Evolutionary conservation across 305 asterid genomes (phyloP).

Genomic region (Solanum hybrid): DNA sequence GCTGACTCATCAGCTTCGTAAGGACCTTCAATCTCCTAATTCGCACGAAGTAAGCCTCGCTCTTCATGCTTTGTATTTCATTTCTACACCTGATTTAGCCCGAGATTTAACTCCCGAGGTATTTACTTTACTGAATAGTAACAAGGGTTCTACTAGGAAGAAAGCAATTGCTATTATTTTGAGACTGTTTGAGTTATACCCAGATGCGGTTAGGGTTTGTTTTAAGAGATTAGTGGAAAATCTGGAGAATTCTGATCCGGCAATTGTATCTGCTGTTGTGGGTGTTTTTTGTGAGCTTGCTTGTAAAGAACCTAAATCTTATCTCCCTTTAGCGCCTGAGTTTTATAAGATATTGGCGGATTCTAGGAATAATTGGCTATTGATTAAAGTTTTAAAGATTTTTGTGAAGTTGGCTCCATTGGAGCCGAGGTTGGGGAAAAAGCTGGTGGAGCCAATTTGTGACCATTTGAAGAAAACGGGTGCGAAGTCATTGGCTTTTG

Average conservation of each 20-base stretch:
- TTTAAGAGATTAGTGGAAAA: slow-evolving; percentile 79
- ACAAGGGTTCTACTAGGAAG: slow-evolving; percentile 45
- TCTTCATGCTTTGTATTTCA: slow-evolving; percentile 49
- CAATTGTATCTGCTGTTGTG: slow-evolving; percentile 60
- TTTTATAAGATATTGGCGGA: slow-evolving; percentile 74
- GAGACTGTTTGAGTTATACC: slow-evolving; percentile 63
- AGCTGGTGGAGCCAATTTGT: slow-evolving; percentile 74
- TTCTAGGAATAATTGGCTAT: slow-evolving; percentile 84
- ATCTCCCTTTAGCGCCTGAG: slow-evolving; percentile 91
- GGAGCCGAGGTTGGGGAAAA: slow-evolving; percentile 86
- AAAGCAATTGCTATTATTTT: slow-evolving; percentile 56
- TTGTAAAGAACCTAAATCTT: slow-evolving; percentile 60
- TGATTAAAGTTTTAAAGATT: slow-evolving; percentile 86
- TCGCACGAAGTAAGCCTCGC: slow-evolving; percentile 75
- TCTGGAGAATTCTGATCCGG: slow-evolving; percentile 62
- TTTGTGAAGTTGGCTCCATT: slow-evolving; percentile 61
- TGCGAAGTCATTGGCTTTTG: slow-evolving; percentile 79
- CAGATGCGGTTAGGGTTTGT: slow-evolving; percentile 89
- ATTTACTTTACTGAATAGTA: slow-evolving; percentile 53
- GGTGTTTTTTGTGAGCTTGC: slow-evolving; percentile 90
- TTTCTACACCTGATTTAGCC: slow-evolving; percentile 69
- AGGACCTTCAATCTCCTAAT: slow-evolving; percentile 66
- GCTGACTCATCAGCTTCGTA: slow-evolving; percentile 88
- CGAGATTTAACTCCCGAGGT: slow-evolving; percentile 82
- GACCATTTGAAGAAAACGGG: slow-evolving; percentile 75